phyloP scores from a whole-genome alignment of 2,329 filamentous ascomycete genomes.

The Aspergillus sp. region DNA sequence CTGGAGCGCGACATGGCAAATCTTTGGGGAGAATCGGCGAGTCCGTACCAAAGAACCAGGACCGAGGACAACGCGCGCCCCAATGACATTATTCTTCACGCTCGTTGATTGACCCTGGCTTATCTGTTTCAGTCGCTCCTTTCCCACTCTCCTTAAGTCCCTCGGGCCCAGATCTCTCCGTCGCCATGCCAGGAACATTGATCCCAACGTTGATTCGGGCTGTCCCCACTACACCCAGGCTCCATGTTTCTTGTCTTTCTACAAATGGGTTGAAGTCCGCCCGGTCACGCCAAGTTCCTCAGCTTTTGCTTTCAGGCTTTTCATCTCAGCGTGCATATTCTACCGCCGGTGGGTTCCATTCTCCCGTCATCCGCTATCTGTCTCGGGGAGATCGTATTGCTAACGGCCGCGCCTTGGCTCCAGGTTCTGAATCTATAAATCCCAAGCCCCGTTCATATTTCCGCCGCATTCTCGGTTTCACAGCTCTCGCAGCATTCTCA shows the following conservation, averaged over 20 bases:
- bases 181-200: constrained; percentile 21
- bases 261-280: constrained; percentile 19
- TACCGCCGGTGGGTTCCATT: constrained; percentile 6
- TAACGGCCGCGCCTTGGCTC: not conserved
- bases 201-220: constrained; percentile 21
- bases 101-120: not conserved
- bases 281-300: constrained; percentile 9
- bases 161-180: constrained; percentile 6
- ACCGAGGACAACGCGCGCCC: not conserved
- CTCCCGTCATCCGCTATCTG: not conserved
- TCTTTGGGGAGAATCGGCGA: not conserved
- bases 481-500: constrained; percentile 39
- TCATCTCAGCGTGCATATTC: constrained; percentile 14
- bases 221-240: constrained; percentile 25
- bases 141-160: constrained; percentile 11
- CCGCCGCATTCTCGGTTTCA: constrained; percentile 42
- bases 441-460: constrained; percentile 35
- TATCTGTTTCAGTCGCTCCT: constrained; percentile 7
- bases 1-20: not conserved
- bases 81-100: constrained; percentile 1
- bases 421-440: constrained; percentile 5
- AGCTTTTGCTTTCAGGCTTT: constrained; percentile 1
- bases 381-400: not conserved
- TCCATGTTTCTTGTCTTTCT: constrained; percentile 18
- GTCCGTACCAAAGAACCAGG: not conserved